Evolutionary conservation across 495 filamentous ascomycete genomes (phyloP).

Genomic region (Mytilinidion resinicola): DNA sequence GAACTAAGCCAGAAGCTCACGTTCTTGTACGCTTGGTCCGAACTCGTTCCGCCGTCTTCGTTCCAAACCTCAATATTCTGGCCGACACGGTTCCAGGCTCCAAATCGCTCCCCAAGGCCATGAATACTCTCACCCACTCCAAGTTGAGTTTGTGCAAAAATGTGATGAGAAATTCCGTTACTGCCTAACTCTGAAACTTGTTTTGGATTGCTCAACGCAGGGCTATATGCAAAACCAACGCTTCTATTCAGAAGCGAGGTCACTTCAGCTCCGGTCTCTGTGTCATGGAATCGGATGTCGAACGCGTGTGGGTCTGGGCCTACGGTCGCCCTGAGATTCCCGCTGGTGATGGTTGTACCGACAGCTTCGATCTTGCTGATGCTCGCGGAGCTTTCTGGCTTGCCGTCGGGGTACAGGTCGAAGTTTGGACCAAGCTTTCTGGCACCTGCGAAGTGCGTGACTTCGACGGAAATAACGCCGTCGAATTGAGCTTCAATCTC

Average conservation of each 20-base stretch:
- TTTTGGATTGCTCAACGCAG: slow-evolving; percentile 29
- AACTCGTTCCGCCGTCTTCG: slow-evolving; percentile 64
- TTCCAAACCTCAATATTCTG: slow-evolving; percentile 65
- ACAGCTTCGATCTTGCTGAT: slow-evolving; percentile 43
- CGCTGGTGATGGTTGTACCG: slow-evolving; percentile 51
- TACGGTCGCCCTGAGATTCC: slow-evolving; percentile 40
- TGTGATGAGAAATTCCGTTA: slow-evolving; percentile 11
- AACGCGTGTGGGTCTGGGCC: slow-evolving; percentile 15
- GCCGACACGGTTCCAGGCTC: slow-evolving; percentile 63
- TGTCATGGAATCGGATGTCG: slow-evolving; percentile 22
- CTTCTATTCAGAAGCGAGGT: slow-evolving; percentile 23
- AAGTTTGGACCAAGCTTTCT: slow-evolving; percentile 57
- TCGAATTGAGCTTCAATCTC: slow-evolving; percentile 27
- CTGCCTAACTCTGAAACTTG: slow-evolving; percentile 28
- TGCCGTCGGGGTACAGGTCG: slow-evolving; percentile 50
- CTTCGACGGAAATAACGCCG: slow-evolving; percentile 28
- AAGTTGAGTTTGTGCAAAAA: slow-evolving; percentile 44
- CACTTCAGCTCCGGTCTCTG: slow-evolving; percentile 14
- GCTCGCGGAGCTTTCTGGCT: slow-evolving; percentile 41
- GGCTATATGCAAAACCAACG: slow-evolving; percentile 23
- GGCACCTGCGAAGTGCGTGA: slow-evolving; percentile 57
- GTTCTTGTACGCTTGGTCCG: slow-evolving; percentile 69
- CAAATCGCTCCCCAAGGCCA: slow-evolving; percentile 66
- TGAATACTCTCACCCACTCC: slow-evolving; percentile 62
- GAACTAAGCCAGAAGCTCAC: slow-evolving; percentile 65